Evolutionary conservation across 352 stramenopile species (phyloP), one percentile per base, ranked within the genome.

Genomic region (Globisporangium lucens): DNA sequence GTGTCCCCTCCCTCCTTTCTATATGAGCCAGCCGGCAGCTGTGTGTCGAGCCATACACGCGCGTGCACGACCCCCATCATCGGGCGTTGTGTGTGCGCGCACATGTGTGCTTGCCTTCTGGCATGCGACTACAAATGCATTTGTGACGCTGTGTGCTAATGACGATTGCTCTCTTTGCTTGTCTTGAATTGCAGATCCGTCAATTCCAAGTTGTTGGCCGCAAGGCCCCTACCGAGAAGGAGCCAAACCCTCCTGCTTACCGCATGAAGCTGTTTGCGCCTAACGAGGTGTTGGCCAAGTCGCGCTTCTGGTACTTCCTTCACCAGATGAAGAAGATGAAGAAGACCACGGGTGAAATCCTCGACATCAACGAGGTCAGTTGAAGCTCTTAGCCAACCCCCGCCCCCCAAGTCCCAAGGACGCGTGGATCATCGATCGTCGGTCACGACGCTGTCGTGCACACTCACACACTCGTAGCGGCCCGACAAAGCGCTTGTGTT

Each of bases 311-410:
- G 98, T 99, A 99, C 90, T 99, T 99, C 88, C 96, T 99, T 78
- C 97, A 99, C 84, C 97, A 99, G 90, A 99, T 99, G 89, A 96
- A 98, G 76, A 99, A 99, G 92, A 99, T 99, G 97, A 99, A 99
- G 95, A 99, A 99, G 93, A 99, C 97, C 64, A 99, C 98, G 60
- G 98, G 98, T 80, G 97, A 99, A 85, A 99, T 99, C 81, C 85
- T 99, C 63, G 95, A 99, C 83, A 86, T 99, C 71, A 98, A 99
- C 78, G 97, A 99, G 91, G 91, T 98, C 68, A 74, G 87, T 91
- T 76, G 57, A 65, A 17, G 35, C 22, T n/a, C 17, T 22, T 7
- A 58, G 4, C 7, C 38, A 7, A 1, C 38, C 38, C 15, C 24
- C 24, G 24, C 24, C 24, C 12, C 38, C 38, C 38, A 17, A 43